Conservation (phyloP, 257 asterid genomes). For the Salvia rosmarinus region DNA sequence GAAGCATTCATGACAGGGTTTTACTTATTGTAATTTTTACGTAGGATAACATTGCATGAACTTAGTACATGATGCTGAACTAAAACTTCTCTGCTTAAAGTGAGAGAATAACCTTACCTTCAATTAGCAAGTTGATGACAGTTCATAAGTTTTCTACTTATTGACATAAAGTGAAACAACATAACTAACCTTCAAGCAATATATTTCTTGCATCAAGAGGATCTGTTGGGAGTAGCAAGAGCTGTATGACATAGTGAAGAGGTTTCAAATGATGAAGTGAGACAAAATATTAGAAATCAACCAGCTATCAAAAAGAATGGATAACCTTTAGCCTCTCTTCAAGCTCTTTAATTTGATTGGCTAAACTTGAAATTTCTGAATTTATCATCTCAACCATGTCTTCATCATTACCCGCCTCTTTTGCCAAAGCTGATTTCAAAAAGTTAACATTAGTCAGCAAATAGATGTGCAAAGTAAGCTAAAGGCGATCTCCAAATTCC, state of each 20-base stretch:
- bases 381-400: conserved; percentile 94
- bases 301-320: conserved; percentile 12
- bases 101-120: neutral
- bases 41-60: conserved; percentile 14
- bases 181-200: conserved; percentile 85
- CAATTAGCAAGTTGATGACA: conserved; percentile 21
- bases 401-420: conserved; percentile 77
- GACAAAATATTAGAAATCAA: conserved; percentile 16
- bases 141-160: conserved; percentile 21
- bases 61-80: conserved; percentile 15
- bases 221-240: conserved; percentile 85
- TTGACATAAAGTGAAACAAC: conserved; percentile 5
- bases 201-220: conserved; percentile 97
- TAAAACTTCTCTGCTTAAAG: conserved; percentile 11
- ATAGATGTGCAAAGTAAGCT: neutral
- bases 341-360: conserved; percentile 57
- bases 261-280: conserved; percentile 26
- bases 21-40: neutral
- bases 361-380: conserved; percentile 76
- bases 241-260: conserved; percentile 42
- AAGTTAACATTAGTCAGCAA: conserved; percentile 25
- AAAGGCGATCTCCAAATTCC: neutral
- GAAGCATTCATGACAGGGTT: conserved; percentile 2
- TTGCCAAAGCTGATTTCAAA: conserved; percentile 62
- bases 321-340: conserved; percentile 84